These are phyloP conservation scores for Dactylorhiza incarnata DNA, from an alignment of 106 monocot genomes.

Conservation along the genomic window DNA sequence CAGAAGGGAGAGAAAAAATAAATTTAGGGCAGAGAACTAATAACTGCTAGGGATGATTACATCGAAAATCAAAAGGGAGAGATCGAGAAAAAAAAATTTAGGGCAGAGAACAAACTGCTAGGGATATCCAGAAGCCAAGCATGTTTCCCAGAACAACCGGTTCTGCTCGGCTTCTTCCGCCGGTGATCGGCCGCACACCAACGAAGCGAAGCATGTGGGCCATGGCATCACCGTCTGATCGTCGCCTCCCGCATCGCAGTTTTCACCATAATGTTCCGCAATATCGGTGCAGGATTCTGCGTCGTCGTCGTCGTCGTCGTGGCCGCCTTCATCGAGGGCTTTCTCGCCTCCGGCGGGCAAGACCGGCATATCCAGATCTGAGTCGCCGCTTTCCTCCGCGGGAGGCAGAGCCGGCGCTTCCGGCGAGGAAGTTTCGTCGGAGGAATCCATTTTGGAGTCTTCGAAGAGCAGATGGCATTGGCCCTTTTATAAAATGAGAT, in stretches of 20 bases:
- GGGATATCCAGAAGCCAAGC: conserved; percentile 2
- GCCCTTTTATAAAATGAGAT: too few relatives aligned
- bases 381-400: conserved; percentile 1
- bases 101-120: background rate
- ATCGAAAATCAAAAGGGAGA: too few relatives aligned
- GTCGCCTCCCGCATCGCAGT: background rate
- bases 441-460: too few relatives aligned
- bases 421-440: too few relatives aligned
- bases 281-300: background rate
- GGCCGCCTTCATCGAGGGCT: background rate
- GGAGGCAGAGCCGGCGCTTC: background rate
- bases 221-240: background rate
- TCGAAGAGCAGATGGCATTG: too few relatives aligned
- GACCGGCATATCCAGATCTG: background rate
- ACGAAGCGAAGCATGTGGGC: background rate
- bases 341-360: background rate
- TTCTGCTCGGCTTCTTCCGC: background rate
- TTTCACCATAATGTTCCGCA: background rate
- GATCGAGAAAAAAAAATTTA: too few relatives aligned
- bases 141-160: background rate
- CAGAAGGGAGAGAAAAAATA: too few relatives aligned
- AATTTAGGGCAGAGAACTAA: too few relatives aligned
- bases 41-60: too few relatives aligned
- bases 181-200: background rate
- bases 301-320: background rate